A percentile compares a stretch with the other conserved stretches of the same genome.
These are phyloP conservation scores for Fusarium odoratissimum DNA, from an alignment of 2,329 filamentous ascomycete genomes.

Conservation along the genomic window DNA sequence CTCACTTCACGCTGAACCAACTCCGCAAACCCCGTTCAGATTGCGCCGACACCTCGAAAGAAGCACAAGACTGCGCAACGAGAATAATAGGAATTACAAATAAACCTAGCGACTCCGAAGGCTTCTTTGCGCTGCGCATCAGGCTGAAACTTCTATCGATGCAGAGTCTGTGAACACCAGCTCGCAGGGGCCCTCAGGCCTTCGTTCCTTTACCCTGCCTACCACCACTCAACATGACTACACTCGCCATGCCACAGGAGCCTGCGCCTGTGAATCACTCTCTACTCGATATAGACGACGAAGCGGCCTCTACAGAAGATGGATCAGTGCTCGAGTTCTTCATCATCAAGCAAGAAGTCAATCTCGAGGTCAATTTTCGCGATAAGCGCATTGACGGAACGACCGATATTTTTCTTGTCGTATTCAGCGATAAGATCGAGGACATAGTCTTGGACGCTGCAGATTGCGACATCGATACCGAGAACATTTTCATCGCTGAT, in stretches of 20 bases:
- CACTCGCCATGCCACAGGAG: conserved; percentile 36
- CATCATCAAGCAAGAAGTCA: conserved; percentile 86
- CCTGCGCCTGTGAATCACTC: conserved; percentile 41
- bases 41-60: conserved; percentile 28
- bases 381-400: conserved; percentile 79
- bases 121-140: neutral
- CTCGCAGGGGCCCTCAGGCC: conserved; percentile 43
- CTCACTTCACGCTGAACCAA: conserved; percentile 1
- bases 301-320: conserved; percentile 51
- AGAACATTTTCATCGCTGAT: conserved; percentile 63
- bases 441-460: conserved; percentile 71
- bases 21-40: conserved; percentile 26
- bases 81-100: conserved; percentile 13
- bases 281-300: conserved; percentile 49
- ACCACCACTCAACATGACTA: conserved; percentile 30
- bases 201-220: conserved; percentile 36
- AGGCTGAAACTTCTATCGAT: conserved; percentile 34
- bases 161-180: conserved; percentile 35
- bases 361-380: conserved; percentile 89
- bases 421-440: conserved; percentile 67
- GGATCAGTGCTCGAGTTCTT: conserved; percentile 56
- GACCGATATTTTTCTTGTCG: conserved; percentile 83
- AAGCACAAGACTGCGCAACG: conserved; percentile 23
- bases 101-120: neutral
- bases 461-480: conserved; percentile 68